Conservation (phyloP, 768 basidiomycete genomes). For the Leucocoprinus leucothites region DNA sequence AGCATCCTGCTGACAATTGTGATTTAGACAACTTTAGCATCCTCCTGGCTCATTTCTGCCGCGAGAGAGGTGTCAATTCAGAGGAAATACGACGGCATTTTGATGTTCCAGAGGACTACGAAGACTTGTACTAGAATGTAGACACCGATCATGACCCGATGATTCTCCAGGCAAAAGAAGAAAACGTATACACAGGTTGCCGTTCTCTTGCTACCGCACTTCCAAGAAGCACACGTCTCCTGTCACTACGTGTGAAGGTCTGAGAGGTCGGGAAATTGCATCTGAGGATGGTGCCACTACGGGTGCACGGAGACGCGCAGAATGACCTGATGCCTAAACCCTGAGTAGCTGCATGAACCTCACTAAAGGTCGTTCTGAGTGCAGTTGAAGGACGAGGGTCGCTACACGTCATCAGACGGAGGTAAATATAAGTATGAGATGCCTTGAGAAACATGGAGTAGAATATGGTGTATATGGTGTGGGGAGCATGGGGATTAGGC, state of each 20-base stretch:
- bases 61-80: conserved; percentile 54
- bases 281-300: background rate
- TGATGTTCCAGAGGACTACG: conserved; percentile 70
- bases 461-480: background rate
- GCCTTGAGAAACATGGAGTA: background rate
- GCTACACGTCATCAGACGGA: no score
- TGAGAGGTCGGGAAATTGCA: background rate
- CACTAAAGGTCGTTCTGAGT: no score
- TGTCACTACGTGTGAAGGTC: conserved; percentile 2
- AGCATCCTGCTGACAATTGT: background rate
- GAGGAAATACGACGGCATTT: conserved; percentile 67
- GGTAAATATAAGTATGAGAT: background rate
- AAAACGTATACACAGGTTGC: conserved; percentile 1
- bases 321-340: no score
- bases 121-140: conserved; percentile 53
- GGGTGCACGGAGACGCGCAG: no score
- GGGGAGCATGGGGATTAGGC: background rate
- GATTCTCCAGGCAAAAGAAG: conserved; percentile 3
- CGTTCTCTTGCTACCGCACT: background rate
- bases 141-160: conserved; percentile 6
- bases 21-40: conserved; percentile 68
- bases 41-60: conserved; percentile 61
- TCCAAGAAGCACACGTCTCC: background rate
- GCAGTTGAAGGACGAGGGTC: no score
- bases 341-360: no score